Conservation (phyloP, 768 basidiomycete genomes). For the Mycena rosella region DNA sequence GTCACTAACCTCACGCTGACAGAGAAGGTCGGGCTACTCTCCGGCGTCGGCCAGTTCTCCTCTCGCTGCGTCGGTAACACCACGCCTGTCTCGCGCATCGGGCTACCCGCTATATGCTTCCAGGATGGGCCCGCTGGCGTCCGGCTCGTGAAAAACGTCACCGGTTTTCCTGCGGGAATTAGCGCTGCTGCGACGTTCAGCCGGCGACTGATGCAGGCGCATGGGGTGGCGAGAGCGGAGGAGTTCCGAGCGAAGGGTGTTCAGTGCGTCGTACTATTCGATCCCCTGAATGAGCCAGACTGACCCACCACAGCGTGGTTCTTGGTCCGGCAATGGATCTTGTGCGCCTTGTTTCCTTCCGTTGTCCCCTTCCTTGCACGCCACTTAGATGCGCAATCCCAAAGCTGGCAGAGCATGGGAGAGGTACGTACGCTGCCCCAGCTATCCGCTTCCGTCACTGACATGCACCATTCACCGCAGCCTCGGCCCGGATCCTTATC, state of each 20-base stretch:
- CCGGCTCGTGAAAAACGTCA: conserved; percentile 11
- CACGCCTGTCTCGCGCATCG: conserved; percentile 21
- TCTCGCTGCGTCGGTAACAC: conserved; percentile 35
- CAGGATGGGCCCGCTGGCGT: conserved; percentile 16
- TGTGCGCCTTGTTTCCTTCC: conserved; percentile 16
- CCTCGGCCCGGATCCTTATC: conserved; percentile 54
- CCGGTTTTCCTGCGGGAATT: conserved; percentile 53
- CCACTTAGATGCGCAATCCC: conserved; percentile 24
- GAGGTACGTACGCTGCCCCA: no score
- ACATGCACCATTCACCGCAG: neutral
- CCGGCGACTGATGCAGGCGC: conserved; percentile 56
- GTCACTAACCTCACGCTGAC: conserved; percentile 29
- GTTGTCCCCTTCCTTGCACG: no score
- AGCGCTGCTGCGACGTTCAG: conserved; percentile 45
- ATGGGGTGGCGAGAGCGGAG: conserved; percentile 58
- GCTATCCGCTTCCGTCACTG: no score
- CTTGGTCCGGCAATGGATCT: conserved; percentile 51
- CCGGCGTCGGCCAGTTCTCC: conserved; percentile 33
- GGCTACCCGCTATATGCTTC: conserved; percentile 27
- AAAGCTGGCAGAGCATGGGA: conserved; percentile 27
- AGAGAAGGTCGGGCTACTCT: conserved; percentile 31
- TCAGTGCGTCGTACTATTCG: conserved; percentile 42
- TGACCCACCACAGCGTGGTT: conserved; percentile 16
- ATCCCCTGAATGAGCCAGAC: no score
- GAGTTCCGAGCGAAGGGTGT: conserved; percentile 64